Evolutionary conservation across 352 stramenopile species (phyloP), one percentile per base, ranked within the genome.

Genomic region (Pythium sp.): DNA sequence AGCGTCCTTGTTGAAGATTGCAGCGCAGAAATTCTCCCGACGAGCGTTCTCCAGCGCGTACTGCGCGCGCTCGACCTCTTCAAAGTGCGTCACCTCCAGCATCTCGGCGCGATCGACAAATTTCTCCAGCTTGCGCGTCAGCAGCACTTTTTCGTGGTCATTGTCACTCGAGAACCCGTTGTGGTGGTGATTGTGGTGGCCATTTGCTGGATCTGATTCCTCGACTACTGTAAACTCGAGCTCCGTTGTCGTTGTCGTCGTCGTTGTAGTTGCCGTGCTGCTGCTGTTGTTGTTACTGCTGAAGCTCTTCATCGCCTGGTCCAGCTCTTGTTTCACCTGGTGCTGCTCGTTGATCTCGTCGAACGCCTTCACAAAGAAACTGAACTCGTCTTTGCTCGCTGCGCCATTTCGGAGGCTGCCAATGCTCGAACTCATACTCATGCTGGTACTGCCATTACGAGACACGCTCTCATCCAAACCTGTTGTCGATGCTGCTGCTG

Each of bases 31-130:
- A 46, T 69, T 82, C 55, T 92, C 79, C 36, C 84, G 79, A 46
- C 81, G 79, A 24, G 80, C 73, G 54, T 90, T 80, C 63, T 92
- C 83, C 9, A 93, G 67, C 67, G 89, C 79, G 51, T 84, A 85
- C 58, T 93, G 85, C 14, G 85, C 85, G 24, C 73, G 78, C 58
- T 92, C 81, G 41, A 93, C 86, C 61, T 93, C 86, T 9, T 88
- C 80, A 32, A 91, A 67, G 60, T 90, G 83, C 1, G 86, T 91
- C 68, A 92, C 80, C 34, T 87, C 82, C 67, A 92, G 75, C 57
- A 81, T 74, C 53, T 93, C 86, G 3, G 86, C 86, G 46, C 77
- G 71, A 28, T 93, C 82, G 28, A 93, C 81, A 62, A 74, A 86
- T 30, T 69, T 72, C 65, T 93, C 83, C 9, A 93, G 72, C 36